Percentiles rank a stretch among this genome's conserved stretches.
Evolutionary conservation across 306 rosid species (phyloP).

Genomic region (Cyclanthera cordifolia): DNA sequence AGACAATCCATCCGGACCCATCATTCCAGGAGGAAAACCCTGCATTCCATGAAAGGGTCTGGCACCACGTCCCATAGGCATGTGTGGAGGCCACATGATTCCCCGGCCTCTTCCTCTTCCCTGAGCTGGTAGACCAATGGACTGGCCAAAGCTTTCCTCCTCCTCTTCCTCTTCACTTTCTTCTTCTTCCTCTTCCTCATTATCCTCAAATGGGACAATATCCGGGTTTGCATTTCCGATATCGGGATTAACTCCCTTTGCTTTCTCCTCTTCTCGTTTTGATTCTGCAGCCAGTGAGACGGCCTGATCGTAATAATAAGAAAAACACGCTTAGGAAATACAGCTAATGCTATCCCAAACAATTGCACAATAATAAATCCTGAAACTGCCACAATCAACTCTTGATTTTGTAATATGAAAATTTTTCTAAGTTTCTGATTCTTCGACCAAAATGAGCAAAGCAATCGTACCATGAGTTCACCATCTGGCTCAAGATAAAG

Average conservation of each 20-base stretch:
- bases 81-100: conserved; percentile 92
- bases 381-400: neutral
- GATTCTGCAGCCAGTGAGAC: conserved; percentile 79
- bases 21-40: conserved; percentile 80
- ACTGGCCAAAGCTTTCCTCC: conserved; percentile 69
- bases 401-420: neutral
- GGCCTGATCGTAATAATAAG: conserved; percentile 40
- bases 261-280: conserved; percentile 97
- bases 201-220: conserved; percentile 96
- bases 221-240: conserved; percentile 86
- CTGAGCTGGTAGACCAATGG: conserved; percentile 47
- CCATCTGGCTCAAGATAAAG: conserved; percentile 97
- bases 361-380: neutral
- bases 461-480: conserved; percentile 84
- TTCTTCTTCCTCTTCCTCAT: conserved; percentile 98
- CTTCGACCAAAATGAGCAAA: conserved; percentile 6
- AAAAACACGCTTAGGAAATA: conserved; percentile 5
- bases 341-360: neutral
- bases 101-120: conserved; percentile 97
- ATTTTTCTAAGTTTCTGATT: conserved; percentile 5
- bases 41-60: conserved; percentile 91
- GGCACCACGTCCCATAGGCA: conserved; percentile 80
- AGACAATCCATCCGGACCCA: conserved; percentile 79
- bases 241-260: conserved; percentile 92
- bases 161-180: conserved; percentile 99